These are phyloP conservation scores for Hevea brasiliensis DNA, from an alignment of 345 rosid species.

Conservation along the genomic window DNA sequence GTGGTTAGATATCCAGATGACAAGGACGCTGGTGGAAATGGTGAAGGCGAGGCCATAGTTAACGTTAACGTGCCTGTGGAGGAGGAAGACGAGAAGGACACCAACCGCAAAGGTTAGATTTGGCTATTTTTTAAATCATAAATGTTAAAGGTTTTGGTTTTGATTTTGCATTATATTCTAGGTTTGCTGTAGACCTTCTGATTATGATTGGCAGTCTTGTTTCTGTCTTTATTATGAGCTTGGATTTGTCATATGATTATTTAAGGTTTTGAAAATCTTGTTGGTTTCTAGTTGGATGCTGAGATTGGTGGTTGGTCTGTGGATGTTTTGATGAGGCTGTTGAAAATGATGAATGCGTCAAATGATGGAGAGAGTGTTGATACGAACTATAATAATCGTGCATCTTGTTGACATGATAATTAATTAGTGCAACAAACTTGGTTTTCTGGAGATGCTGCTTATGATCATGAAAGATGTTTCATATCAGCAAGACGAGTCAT, in stretches of 20 bases:
- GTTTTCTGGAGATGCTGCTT: background rate
- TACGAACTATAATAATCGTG: too few relatives aligned
- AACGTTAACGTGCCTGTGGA: conserved; percentile 20
- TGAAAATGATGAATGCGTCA: background rate
- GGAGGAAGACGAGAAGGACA: conserved; percentile 23
- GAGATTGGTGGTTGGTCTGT: too few relatives aligned
- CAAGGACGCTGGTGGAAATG: conserved; percentile 40
- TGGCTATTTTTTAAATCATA: too few relatives aligned
- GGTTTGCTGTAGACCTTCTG: background rate
- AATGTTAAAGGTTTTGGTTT: background rate
- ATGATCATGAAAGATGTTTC: background rate
- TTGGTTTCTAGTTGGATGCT: too few relatives aligned
- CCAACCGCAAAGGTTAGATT: conserved; percentile 3
- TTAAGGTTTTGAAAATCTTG: background rate
- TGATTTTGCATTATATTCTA: background rate
- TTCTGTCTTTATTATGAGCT: background rate
- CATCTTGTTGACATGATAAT: too few relatives aligned
- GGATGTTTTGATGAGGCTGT: too few relatives aligned
- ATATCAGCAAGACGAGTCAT: background rate
- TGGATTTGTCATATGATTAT: background rate
- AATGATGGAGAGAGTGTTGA: background rate
- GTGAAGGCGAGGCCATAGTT: conserved; percentile 14
- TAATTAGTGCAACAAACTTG: background rate
- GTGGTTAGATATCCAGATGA: conserved; percentile 82
- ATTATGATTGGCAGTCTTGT: background rate